These are phyloP conservation scores for Ogataea naganishii DNA, from an alignment of 805 yeast genomes.

Conservation along the genomic window DNA sequence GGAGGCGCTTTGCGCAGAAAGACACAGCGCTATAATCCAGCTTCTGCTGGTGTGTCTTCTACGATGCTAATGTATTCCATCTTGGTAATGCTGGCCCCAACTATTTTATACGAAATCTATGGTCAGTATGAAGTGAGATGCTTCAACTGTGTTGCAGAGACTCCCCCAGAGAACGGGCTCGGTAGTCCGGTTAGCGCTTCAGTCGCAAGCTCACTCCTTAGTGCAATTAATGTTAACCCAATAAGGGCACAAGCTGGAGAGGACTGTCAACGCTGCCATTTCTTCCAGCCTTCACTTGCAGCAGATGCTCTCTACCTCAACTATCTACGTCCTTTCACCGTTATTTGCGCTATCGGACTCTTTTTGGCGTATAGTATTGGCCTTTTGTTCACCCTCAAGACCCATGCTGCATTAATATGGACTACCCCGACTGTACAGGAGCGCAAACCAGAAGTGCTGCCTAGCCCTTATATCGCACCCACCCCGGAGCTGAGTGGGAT, in stretches of 20 bases:
- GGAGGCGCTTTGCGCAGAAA: slow-evolving; percentile 91
- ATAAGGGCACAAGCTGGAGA: slow-evolving; percentile 10
- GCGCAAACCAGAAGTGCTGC: slow-evolving; percentile 10
- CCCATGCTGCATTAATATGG: slow-evolving; percentile 97
- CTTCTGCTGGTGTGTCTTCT: slow-evolving; percentile 94
- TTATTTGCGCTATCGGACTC: slow-evolving; percentile 70
- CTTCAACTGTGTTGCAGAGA: slow-evolving; percentile 34
- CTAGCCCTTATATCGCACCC: neutral
- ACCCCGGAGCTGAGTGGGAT: slow-evolving; percentile 12
- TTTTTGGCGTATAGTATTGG: slow-evolving; percentile 85
- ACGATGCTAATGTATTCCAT: slow-evolving; percentile 90
- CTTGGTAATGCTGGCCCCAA: slow-evolving; percentile 87
- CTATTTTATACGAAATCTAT: slow-evolving; percentile 80
- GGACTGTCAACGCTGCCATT: slow-evolving; percentile 65
- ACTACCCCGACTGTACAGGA: slow-evolving; percentile 49
- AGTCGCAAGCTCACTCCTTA: too few species aligned
- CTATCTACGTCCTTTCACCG: slow-evolving; percentile 75
- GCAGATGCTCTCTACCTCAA: slow-evolving; percentile 57
- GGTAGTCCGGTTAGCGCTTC: neutral
- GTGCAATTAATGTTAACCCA: slow-evolving; percentile 3
- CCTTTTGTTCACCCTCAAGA: slow-evolving; percentile 83
- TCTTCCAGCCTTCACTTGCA: slow-evolving; percentile 66
- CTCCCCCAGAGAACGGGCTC: slow-evolving; percentile 1
- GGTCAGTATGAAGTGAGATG: slow-evolving; percentile 81
- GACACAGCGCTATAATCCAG: slow-evolving; percentile 92